phyloP scores from a whole-genome alignment of 1,284 basidiomycete genomes.

The Cutaneotrichosporon cyanovorans region DNA sequence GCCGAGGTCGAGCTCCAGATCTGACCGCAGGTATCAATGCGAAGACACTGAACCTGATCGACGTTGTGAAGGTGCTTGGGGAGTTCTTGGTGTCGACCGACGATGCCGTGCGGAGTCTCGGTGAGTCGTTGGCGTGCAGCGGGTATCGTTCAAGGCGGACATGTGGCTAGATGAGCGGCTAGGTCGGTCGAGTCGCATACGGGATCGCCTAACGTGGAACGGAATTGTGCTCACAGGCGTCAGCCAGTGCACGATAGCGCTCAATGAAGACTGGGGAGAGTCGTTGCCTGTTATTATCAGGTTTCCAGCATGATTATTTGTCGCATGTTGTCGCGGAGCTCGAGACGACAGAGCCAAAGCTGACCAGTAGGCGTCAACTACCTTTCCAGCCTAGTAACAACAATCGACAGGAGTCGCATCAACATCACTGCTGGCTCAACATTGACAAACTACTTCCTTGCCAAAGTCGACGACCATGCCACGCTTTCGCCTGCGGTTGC shows the following conservation, averaged over 20 bases:
- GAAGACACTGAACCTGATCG: slow-evolving; percentile 59
- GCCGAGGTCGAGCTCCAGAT: too few species aligned
- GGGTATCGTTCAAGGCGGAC: too few species aligned
- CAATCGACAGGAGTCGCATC: slow-evolving; percentile 58
- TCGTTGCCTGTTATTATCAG: too few species aligned
- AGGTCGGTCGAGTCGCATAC: too few species aligned
- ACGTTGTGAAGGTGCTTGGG: slow-evolving; percentile 78
- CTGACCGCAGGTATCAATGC: slow-evolving; percentile 57
- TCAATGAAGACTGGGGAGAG: too few species aligned
- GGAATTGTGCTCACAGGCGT: too few species aligned
- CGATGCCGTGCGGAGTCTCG: slow-evolving; percentile 68
- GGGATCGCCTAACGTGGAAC: too few species aligned
- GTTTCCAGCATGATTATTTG: too few species aligned
- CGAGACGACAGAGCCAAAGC: background rate
- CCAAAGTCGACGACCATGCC: slow-evolving; percentile 78
- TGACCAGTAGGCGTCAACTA: slow-evolving; percentile 33
- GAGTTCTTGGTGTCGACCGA: slow-evolving; percentile 82
- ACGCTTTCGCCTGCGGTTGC: slow-evolving; percentile 68
- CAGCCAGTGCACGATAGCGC: too few species aligned
- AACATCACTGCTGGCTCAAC: slow-evolving; percentile 83
- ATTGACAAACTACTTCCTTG: slow-evolving; percentile 71
- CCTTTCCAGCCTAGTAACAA: slow-evolving; percentile 55
- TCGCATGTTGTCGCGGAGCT: too few species aligned
- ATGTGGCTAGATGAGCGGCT: too few species aligned
- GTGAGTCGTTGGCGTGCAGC: too few species aligned